phyloP scores from a whole-genome alignment of 768 basidiomycete genomes.

The Mycena vulgaris region DNA sequence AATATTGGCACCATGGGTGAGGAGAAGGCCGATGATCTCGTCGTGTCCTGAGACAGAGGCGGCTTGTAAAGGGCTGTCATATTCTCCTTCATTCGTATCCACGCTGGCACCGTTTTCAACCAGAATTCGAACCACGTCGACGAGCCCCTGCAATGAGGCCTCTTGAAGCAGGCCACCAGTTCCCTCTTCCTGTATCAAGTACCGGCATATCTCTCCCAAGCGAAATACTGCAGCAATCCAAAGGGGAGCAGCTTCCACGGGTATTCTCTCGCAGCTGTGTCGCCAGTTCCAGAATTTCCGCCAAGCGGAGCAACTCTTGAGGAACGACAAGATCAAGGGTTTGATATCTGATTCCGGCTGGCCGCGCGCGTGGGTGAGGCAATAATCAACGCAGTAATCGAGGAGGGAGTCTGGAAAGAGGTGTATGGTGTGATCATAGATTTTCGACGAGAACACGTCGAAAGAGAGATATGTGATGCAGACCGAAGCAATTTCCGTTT shows the following conservation, averaged over 20 bases:
- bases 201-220: neutral
- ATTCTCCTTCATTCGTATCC: neutral
- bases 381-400: slow-evolving; percentile 6
- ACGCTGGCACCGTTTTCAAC: neutral
- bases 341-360: neutral
- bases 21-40: neutral
- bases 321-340: neutral
- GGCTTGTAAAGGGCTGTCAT: neutral
- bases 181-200: neutral
- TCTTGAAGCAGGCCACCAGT: neutral
- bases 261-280: neutral
- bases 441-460: neutral
- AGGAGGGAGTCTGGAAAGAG: neutral
- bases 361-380: slow-evolving; percentile 8
- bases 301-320: neutral
- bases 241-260: neutral
- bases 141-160: neutral
- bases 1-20: neutral
- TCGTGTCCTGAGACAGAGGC: neutral
- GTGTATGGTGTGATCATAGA: neutral
- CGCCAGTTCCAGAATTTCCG: neutral
- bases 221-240: neutral
- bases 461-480: slow-evolving; percentile 16
- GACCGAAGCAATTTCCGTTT: neutral
- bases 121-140: neutral